Evolutionary conservation across 2,329 filamentous ascomycete genomes (phyloP), one percentile per base, ranked within the genome.

Genomic region (Gaeumannomyces sp.): DNA sequence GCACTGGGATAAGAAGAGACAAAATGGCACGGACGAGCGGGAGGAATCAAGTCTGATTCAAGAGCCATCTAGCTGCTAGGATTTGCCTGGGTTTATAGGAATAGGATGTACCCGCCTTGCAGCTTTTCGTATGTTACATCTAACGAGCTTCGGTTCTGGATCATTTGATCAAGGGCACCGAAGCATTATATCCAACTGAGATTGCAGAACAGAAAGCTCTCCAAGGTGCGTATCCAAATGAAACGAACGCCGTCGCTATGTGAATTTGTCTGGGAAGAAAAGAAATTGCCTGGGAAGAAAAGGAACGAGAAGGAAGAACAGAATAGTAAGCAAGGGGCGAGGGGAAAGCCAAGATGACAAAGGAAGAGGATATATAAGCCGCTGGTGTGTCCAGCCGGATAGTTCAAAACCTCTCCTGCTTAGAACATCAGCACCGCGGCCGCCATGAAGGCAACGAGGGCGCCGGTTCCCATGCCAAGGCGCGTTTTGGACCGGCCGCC

Each of bases 391-490:
- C 38, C 38, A 50, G 16, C 38, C 38, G 7, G 2, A 11, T 10
- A 25, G 22, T 53, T 19, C 14, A 22, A 22, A 19, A 19, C 38
- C 4, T 19, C 16, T 53, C n/a, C 45, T 11, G 45, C n/a, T 27
- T 69, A 79, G 53, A 73, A 67, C 65, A 82, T 69, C 63, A 81
- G 67, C 27, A 82, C 68, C 5, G 75, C 76, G 14, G 75, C 79
- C 5, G 71, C 78, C 31, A 82, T 64, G 68, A 82, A 81, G 4
- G 76, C 76, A 63, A 81, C 71, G 63, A 83, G 66, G 11, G 79
- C 79, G 3, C 74, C 78, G 14, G 72, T 73, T 19, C 58, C 62
- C 62, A 63, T 28, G 29, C 62, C 56, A 14, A 63, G 53, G 29
- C 56, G 31, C 19, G 28, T 57, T 59, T 74, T 66, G 28, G 68